Evolutionary conservation across 352 stramenopile genomes (phyloP).

Genomic region (Globisporangium radiosum): DNA sequence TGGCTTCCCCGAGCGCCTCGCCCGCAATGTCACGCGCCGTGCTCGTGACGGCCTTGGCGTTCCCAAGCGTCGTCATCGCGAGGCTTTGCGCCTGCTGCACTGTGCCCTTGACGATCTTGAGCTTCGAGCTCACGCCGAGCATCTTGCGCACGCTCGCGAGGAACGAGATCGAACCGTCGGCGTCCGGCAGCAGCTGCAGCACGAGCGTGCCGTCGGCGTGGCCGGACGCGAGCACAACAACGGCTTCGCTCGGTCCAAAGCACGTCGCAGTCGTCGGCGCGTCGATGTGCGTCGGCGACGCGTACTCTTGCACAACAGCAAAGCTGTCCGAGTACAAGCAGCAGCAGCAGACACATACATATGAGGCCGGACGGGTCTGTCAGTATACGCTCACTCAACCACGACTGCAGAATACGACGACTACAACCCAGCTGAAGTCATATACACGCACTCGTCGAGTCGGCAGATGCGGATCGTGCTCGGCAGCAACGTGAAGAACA

Average conservation of each 20-base stretch:
- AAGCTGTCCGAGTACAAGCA: constrained; percentile 28
- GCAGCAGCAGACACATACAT: constrained; percentile 7
- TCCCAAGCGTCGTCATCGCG: constrained; percentile 74
- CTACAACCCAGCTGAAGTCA: neutral
- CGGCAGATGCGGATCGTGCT: constrained; percentile 58
- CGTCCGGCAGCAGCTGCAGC: constrained; percentile 75
- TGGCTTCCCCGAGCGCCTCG: constrained; percentile 76
- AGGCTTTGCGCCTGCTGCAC: constrained; percentile 85
- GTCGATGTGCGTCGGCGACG: constrained; percentile 16
- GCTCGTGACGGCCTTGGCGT: constrained; percentile 74
- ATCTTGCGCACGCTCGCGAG: constrained; percentile 63
- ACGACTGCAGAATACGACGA: neutral
- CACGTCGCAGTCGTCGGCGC: constrained; percentile 50
- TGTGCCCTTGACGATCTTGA: constrained; percentile 85
- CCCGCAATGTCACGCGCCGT: constrained; percentile 81
- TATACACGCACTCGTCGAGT: constrained; percentile 66
- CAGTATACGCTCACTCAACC: too few relatives aligned
- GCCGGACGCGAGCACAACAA: constrained; percentile 64
- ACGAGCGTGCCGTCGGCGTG: constrained; percentile 70
- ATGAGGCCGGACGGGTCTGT: neutral
- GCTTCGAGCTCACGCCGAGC: constrained; percentile 69
- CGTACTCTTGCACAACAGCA: constrained; percentile 69
- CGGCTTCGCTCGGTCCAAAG: constrained; percentile 70
- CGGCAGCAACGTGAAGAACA: constrained; percentile 53
- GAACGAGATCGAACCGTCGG: constrained; percentile 71